Percentiles rank a stretch among this genome's conserved stretches.
Conservation (phyloP, 2,329 filamentous ascomycete species). For the Orbilia blumenaviensis region DNA sequence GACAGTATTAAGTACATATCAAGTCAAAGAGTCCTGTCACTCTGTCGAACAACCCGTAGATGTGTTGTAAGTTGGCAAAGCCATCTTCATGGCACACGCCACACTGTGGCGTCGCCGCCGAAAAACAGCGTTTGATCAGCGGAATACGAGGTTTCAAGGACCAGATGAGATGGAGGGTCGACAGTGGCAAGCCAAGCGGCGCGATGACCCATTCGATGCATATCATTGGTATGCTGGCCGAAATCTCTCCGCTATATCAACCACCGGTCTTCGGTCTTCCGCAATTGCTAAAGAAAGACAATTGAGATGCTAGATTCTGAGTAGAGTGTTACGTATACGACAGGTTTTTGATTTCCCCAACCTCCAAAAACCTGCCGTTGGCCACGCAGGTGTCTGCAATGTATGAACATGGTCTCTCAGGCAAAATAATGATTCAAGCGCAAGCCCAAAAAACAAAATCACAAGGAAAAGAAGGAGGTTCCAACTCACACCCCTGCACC, state of each 20-base stretch:
- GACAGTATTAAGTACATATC: too few relatives aligned
- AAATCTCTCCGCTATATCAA: conserved; percentile 13
- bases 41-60: too few relatives aligned
- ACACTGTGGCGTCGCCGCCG: too few relatives aligned
- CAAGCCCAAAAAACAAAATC: neutral
- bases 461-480: too few relatives aligned
- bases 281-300: neutral
- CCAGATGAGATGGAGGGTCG: neutral
- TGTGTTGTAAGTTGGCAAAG: too few relatives aligned
- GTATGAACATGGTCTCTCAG: too few relatives aligned
- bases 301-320: too few relatives aligned
- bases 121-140: too few relatives aligned
- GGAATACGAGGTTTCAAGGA: neutral
- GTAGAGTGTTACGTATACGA: too few relatives aligned
- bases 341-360: neutral
- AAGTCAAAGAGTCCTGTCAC: too few relatives aligned
- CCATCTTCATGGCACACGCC: too few relatives aligned
- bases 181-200: neutral
- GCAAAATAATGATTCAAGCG: neutral
- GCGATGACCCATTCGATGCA: neutral
- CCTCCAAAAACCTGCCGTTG: neutral
- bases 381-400: too few relatives aligned
- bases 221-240: conserved; percentile 3
- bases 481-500: neutral
- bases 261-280: neutral